A percentile compares a stretch with the other conserved stretches of the same genome.
Conservation (phyloP, 2,329 filamentous ascomycete species). For the Aureobasidium melanogenum region DNA sequence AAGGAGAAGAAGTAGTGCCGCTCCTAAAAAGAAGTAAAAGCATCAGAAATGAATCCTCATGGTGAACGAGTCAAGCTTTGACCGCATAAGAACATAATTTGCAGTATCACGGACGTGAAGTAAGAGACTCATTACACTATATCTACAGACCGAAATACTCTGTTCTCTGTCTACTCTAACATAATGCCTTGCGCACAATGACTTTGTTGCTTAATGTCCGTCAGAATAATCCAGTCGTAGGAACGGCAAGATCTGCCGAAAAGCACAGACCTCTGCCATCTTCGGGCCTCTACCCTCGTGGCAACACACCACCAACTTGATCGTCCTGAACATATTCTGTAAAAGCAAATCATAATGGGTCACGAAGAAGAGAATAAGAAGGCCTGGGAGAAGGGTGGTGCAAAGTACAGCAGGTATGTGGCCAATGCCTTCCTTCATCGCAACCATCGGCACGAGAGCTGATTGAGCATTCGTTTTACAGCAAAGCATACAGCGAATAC, state of each 20-base stretch:
- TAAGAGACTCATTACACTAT: neutral
- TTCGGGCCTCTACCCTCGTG: neutral
- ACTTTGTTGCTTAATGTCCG: neutral
- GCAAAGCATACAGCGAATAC: constrained; percentile 82
- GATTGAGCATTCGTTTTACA: constrained; percentile 29
- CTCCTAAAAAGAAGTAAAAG: constrained; percentile 13
- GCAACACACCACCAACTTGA: neutral
- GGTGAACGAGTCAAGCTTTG: neutral
- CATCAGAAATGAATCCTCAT: neutral
- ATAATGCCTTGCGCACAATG: neutral
- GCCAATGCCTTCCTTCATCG: neutral
- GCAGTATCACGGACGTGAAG: neutral
- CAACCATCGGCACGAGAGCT: neutral
- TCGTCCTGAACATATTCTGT: neutral
- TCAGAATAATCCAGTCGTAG: no score
- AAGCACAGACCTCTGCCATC: constrained; percentile 1
- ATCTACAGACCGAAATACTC: neutral
- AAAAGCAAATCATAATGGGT: neutral
- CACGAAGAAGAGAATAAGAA: constrained; percentile 16
- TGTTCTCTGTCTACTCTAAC: neutral
- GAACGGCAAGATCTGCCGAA: constrained; percentile 4
- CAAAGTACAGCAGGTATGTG: constrained; percentile 29
- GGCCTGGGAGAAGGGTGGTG: constrained; percentile 28
- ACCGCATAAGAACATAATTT: neutral
- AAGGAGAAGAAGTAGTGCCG: constrained; percentile 49